Conservation (phyloP, 768 basidiomycete genomes). For the Mycena maculata region DNA sequence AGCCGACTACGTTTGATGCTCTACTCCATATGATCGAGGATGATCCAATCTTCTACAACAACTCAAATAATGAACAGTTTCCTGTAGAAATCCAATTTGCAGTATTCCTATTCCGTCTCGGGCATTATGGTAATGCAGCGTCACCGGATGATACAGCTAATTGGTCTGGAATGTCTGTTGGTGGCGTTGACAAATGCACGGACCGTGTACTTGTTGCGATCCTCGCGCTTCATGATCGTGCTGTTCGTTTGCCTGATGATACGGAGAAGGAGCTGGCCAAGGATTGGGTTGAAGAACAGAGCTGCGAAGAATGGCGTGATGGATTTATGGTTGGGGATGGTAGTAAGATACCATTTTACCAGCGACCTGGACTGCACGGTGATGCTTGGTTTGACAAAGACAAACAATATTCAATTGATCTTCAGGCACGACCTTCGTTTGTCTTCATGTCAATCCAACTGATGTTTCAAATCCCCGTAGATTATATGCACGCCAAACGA, state of each 20-base stretch:
- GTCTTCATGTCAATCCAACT: not conserved
- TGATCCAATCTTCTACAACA: constrained; percentile 38
- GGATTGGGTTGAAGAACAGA: constrained; percentile 16
- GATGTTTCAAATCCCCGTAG: not conserved
- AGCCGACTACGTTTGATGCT: constrained; percentile 9
- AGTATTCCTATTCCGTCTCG: constrained; percentile 36
- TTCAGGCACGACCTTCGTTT: constrained; percentile 9
- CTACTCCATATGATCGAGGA: constrained; percentile 23
- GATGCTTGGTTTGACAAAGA: constrained; percentile 36
- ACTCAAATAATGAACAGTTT: constrained; percentile 36
- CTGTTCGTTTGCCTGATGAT: not conserved
- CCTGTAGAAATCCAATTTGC: constrained; percentile 39
- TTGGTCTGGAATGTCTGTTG: not conserved
- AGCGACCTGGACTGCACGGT: constrained; percentile 40
- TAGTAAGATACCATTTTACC: constrained; percentile 37
- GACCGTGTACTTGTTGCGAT: not conserved
- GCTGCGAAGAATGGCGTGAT: constrained; percentile 32
- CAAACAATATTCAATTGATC: not conserved
- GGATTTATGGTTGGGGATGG: constrained; percentile 41
- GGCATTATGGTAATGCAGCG: constrained; percentile 39
- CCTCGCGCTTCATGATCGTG: not conserved
- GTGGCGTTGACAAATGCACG: not conserved
- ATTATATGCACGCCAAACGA: not conserved
- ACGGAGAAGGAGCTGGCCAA: not conserved
- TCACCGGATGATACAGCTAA: constrained; percentile 30